Evolutionary conservation across 164 flowering plant species (phyloP), one percentile per base, ranked within the genome.

Genomic region (Brasenia schreberi): DNA sequence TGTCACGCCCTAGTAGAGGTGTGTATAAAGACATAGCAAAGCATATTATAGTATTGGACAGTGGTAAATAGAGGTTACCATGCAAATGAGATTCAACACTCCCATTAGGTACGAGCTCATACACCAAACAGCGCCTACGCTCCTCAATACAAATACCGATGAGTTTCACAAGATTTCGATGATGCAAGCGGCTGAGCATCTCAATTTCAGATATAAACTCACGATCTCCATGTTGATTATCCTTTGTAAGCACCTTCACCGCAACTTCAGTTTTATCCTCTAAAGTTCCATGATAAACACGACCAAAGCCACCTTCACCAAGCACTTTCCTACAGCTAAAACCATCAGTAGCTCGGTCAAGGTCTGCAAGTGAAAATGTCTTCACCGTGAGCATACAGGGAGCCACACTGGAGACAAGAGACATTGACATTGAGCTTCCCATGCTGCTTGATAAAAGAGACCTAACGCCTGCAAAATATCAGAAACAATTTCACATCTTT

Each of bases 71-170:
- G 66, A 66, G 61, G 42, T 59, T 83, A 94, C 99, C 99, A 76
- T 94, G 96, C 78, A 94, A 81, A 77, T 94, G 99, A 64, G 96
- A 89, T 75, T 94, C 99, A 67, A 94, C 96, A 80, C 97, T 94
- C 67, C 99, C 99, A 73, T 92, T 95, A 64, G 62, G 83, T 67
- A 95, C 88, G 67, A 95, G 82, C 76, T 95, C 97, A 79, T 95
- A 90, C 4, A 95, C 83, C 85, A 95, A 82, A 82, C 97, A 88
- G 64, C 97, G 92, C 9, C 68, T 83, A 16, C 71, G 87, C 19
- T 83, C 89, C 80, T 92, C 97, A 65, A 87, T 82, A 81, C 97
- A 95, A 79, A 87, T 83, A 61, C 97, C 99, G 71, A 90, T 82
- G 66, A 95, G 71, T 77, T 92, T 92, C 70, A 95, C 97, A 60